A percentile compares a stretch with the other conserved stretches of the same genome.
Conservation (phyloP, 1,139 yeast species). For the Suhomyces ambrosiae region DNA sequence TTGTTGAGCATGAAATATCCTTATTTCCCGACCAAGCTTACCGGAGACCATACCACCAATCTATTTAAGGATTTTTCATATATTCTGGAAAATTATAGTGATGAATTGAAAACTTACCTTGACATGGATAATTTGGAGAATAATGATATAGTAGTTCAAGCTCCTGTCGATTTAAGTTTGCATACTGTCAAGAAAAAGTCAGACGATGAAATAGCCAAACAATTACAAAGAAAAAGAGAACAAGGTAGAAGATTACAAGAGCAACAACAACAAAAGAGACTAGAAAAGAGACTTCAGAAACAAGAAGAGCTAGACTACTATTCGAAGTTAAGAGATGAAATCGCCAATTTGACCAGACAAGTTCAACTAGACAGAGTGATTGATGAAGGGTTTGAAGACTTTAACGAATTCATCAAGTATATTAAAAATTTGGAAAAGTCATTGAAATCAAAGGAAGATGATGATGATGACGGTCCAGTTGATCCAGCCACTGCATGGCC, state of each 20-base stretch:
- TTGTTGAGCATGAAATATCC: conserved; percentile 85
- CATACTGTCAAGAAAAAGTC: conserved; percentile 68
- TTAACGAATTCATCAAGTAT: conserved; percentile 70
- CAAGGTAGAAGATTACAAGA: conserved; percentile 89
- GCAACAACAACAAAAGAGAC: conserved; percentile 83
- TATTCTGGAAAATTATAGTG: conserved; percentile 66
- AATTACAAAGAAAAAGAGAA: conserved; percentile 80
- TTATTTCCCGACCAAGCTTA: conserved; percentile 77
- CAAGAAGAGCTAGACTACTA: conserved; percentile 81
- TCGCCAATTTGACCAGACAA: conserved; percentile 49
- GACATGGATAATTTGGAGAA: conserved; percentile 64
- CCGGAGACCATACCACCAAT: conserved; percentile 62
- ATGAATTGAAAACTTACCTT: conserved; percentile 60
- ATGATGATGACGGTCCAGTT: conserved; percentile 42
- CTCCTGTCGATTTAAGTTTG: conserved; percentile 60
- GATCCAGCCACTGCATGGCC: conserved; percentile 69
- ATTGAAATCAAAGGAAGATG: conserved; percentile 53
- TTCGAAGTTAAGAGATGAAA: conserved; percentile 54
- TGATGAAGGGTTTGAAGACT: conserved; percentile 78
- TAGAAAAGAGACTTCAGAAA: conserved; percentile 77
- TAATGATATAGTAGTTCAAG: conserved; percentile 77
- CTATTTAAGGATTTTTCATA: conserved; percentile 79
- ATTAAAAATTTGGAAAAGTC: conserved; percentile 67
- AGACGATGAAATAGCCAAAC: conserved; percentile 77
- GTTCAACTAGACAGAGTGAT: conserved; percentile 51